Percentiles rank a stretch among this genome's conserved stretches.
Conservation (phyloP, 352 stramenopile species). For the Phytophthora parvispora region DNA sequence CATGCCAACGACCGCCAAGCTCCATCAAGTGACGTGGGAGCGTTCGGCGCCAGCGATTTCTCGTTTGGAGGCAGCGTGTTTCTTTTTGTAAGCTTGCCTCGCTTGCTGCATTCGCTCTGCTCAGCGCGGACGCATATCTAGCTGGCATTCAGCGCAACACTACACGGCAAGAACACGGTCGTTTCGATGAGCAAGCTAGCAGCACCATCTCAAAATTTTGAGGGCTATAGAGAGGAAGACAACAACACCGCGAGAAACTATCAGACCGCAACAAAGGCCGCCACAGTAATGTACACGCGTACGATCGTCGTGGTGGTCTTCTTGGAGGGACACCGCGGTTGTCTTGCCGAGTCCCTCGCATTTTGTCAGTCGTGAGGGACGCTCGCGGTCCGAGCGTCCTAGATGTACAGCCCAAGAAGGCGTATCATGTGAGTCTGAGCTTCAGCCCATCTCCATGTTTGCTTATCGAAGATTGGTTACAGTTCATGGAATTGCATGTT, state of each 20-base stretch:
- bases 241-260: slow-evolving; percentile 9
- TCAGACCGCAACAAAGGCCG: no score
- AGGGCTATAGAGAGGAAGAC: neutral
- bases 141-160: slow-evolving; percentile 9
- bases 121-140: neutral
- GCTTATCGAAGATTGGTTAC: no score
- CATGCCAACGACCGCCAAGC: neutral
- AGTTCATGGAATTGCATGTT: no score
- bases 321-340: neutral
- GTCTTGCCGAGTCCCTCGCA: neutral
- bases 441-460: no score
- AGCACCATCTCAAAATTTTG: neutral
- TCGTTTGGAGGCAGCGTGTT: slow-evolving; percentile 11
- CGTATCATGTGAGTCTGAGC: no score
- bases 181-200: neutral
- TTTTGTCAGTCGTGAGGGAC: slow-evolving; percentile 4
- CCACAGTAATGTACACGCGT: no score
- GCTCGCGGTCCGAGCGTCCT: neutral
- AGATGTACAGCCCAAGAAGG: neutral
- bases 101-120: no score
- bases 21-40: slow-evolving; percentile 8
- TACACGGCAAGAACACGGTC: neutral
- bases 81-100: no score
- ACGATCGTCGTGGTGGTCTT: neutral
- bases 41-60: slow-evolving; percentile 3